Evolutionary conservation across 305 asterid genomes (phyloP).

Genomic region (Fraxinus platypoda): DNA sequence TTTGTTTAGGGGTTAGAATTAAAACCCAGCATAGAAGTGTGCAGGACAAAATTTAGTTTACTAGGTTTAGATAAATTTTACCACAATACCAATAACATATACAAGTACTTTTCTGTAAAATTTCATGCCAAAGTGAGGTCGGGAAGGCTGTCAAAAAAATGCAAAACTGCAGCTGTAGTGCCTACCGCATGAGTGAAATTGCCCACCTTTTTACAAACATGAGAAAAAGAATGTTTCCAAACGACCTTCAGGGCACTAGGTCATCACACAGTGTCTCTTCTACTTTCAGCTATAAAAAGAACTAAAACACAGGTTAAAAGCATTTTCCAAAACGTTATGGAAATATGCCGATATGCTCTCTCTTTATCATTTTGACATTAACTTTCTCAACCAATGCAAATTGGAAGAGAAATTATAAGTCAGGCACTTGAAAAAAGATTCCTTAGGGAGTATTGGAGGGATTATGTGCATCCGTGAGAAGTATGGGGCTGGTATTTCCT

Average conservation of each 20-base stretch:
- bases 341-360: background rate
- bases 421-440: background rate
- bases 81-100: background rate
- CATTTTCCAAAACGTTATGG: background rate
- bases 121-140: background rate
- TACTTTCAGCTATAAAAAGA: background rate
- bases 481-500: background rate
- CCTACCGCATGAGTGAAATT: background rate
- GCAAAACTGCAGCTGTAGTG: background rate
- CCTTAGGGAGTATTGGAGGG: background rate
- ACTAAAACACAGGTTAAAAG: background rate
- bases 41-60: background rate
- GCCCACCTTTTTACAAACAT: background rate
- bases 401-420: background rate
- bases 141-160: background rate
- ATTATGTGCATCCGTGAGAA: background rate
- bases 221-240: background rate
- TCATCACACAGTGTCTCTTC: background rate
- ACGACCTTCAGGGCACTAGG: background rate
- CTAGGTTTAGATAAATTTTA: background rate
- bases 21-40: background rate
- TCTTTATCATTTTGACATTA: background rate
- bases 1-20: background rate
- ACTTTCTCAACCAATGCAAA: background rate
- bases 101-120: background rate